Conservation (phyloP, 768 basidiomycete species). For the Mycena filopes region DNA sequence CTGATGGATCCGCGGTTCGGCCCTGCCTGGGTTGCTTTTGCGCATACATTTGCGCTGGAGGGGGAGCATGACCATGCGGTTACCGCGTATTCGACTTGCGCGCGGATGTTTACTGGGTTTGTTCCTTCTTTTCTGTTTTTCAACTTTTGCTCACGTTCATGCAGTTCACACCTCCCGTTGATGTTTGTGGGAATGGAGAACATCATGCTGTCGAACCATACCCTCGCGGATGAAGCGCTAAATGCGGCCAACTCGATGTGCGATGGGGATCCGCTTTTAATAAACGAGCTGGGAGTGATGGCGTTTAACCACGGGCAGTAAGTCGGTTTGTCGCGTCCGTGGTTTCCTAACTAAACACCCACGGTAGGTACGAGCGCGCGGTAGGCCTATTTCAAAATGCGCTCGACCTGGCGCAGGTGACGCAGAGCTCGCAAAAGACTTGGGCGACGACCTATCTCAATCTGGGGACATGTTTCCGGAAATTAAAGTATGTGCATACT, state of each 20-base stretch:
- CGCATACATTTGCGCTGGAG: conserved; percentile 96
- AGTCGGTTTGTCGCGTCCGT: conserved; percentile 45
- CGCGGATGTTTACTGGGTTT: conserved; percentile 95
- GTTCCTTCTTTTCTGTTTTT: neutral
- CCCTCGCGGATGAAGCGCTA: conserved; percentile 89
- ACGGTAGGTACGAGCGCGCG: conserved; percentile 75
- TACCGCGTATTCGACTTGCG: conserved; percentile 97
- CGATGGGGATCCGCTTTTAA: conserved; percentile 86
- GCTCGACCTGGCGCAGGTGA: conserved; percentile 83
- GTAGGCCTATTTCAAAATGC: conserved; percentile 77
- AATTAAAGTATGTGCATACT: conserved; percentile 67
- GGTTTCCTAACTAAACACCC: neutral
- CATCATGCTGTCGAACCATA: conserved; percentile 85
- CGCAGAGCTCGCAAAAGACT: conserved; percentile 84
- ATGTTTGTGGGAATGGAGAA: conserved; percentile 99
- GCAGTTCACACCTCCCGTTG: conserved; percentile 92
- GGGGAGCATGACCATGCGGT: conserved; percentile 99
- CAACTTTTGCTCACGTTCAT: neutral
- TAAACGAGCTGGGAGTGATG: conserved; percentile 95
- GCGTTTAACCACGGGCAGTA: conserved; percentile 88
- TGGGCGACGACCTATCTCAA: conserved; percentile 95
- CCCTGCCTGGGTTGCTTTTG: conserved; percentile 98
- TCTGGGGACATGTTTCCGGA: conserved; percentile 89
- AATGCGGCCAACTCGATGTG: conserved; percentile 85
- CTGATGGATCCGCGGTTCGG: conserved; percentile 96